phyloP scores from a whole-genome alignment of 805 yeast genomes.

The Candida fluviatilis region DNA sequence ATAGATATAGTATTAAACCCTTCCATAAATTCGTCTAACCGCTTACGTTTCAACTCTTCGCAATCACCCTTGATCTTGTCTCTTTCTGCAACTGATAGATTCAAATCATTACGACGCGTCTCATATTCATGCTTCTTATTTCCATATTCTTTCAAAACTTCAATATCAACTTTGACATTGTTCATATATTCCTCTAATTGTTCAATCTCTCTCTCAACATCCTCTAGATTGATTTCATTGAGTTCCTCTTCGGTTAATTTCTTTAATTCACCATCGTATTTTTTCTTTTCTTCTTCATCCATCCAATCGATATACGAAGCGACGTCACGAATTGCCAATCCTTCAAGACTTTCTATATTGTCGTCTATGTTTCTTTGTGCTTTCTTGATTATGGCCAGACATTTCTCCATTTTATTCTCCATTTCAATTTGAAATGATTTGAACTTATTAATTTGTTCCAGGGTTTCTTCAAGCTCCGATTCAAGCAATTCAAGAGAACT shows the following conservation, averaged over 20 bases:
- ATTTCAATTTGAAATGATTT: slow-evolving; percentile 66
- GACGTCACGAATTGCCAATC: slow-evolving; percentile 52
- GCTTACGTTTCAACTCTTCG: slow-evolving; percentile 65
- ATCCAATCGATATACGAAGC: slow-evolving; percentile 50
- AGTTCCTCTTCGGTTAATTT: slow-evolving; percentile 51
- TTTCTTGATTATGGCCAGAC: slow-evolving; percentile 33
- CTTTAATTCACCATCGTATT: slow-evolving; percentile 36
- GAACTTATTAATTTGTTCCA: slow-evolving; percentile 48
- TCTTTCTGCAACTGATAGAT: slow-evolving; percentile 60
- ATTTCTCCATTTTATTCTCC: slow-evolving; percentile 58
- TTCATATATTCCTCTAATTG: slow-evolving; percentile 53
- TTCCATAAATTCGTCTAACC: slow-evolving; percentile 87
- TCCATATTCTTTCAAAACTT: slow-evolving; percentile 73
- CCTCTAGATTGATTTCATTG: slow-evolving; percentile 41
- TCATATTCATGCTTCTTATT: slow-evolving; percentile 60
- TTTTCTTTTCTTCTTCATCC: slow-evolving; percentile 30
- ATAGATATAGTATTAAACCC: slow-evolving; percentile 85
- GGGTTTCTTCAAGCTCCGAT: slow-evolving; percentile 30
- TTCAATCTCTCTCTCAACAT: slow-evolving; percentile 47
- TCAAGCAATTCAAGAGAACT: slow-evolving; percentile 34
- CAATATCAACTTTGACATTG: slow-evolving; percentile 62
- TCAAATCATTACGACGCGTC: slow-evolving; percentile 60
- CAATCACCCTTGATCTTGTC: slow-evolving; percentile 58
- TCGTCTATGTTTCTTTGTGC: slow-evolving; percentile 37
- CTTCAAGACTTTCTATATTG: slow-evolving; percentile 37